These are phyloP conservation scores for Nannochloris sp. DNA, from an alignment of 139 green algal species.

Conservation along the genomic window DNA sequence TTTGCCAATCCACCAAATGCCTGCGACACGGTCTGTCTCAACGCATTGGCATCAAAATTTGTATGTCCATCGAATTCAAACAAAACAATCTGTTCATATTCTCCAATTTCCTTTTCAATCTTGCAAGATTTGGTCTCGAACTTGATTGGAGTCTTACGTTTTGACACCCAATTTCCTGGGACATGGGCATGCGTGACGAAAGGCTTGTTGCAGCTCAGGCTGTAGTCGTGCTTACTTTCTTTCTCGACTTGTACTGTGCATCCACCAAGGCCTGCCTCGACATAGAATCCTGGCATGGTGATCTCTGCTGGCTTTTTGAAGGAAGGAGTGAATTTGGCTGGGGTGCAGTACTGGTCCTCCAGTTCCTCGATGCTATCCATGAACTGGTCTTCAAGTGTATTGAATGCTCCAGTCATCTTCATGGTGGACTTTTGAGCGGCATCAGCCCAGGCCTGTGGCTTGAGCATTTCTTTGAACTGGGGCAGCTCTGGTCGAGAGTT, in stretches of 20 bases:
- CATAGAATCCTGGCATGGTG: conserved; percentile 4
- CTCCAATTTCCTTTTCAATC: conserved; percentile 4
- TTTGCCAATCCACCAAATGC: neutral
- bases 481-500: neutral
- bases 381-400: neutral
- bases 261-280: conserved; percentile 14
- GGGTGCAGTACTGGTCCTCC: conserved; percentile 3
- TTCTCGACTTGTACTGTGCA: conserved; percentile 18
- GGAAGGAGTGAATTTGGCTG: conserved; percentile 1
- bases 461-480: neutral
- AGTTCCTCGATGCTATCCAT: neutral
- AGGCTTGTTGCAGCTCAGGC: conserved; percentile 19
- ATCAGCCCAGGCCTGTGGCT: conserved; percentile 5
- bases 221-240: neutral
- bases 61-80: conserved; percentile 26
- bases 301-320: conserved; percentile 23
- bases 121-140: conserved; percentile 12
- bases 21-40: conserved; percentile 6
- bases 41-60: neutral
- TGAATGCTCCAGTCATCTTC: neutral
- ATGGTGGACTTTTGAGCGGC: neutral
- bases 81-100: conserved; percentile 17
- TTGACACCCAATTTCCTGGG: neutral
- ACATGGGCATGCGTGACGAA: conserved; percentile 3
- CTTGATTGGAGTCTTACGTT: conserved; percentile 6